phyloP scores from a whole-genome alignment of 2,329 filamentous ascomycete species.

The Pseudogymnoascus sp. region DNA sequence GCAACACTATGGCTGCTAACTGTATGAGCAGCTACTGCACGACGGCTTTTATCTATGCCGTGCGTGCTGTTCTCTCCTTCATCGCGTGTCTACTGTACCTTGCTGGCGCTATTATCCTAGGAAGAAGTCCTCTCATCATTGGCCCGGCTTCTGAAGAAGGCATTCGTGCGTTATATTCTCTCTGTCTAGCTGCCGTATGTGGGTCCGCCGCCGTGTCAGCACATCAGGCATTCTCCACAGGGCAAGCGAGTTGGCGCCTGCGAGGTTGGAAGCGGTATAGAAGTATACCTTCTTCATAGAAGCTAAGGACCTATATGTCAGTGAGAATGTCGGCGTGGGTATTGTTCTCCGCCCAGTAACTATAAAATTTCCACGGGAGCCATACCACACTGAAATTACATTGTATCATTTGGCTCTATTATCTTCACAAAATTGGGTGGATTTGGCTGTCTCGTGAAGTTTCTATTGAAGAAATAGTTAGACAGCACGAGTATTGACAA shows the following conservation, averaged over 20 bases:
- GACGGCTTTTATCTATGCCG: background rate
- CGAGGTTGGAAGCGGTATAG: background rate
- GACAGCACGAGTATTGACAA: background rate
- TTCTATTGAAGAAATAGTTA: background rate
- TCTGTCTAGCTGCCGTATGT: background rate
- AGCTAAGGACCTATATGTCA: background rate
- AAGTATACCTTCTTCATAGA: background rate
- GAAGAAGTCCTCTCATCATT: background rate
- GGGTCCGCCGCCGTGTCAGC: background rate
- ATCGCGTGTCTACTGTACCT: background rate
- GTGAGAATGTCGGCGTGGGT: background rate
- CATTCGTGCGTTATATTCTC: background rate
- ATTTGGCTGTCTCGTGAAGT: background rate
- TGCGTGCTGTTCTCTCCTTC: background rate
- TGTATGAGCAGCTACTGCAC: background rate
- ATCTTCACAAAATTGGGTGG: background rate
- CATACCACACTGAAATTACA: background rate
- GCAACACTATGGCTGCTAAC: background rate
- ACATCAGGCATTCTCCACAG: background rate
- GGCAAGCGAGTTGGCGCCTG: background rate
- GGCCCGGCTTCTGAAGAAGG: background rate
- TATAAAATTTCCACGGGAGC: background rate
- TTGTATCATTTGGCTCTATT: background rate
- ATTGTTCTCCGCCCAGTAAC: background rate
- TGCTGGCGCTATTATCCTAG: background rate